Base-by-base conservation (phyloP, 163 green algal genomes). In the Scenedesmus sp. region DNA sequence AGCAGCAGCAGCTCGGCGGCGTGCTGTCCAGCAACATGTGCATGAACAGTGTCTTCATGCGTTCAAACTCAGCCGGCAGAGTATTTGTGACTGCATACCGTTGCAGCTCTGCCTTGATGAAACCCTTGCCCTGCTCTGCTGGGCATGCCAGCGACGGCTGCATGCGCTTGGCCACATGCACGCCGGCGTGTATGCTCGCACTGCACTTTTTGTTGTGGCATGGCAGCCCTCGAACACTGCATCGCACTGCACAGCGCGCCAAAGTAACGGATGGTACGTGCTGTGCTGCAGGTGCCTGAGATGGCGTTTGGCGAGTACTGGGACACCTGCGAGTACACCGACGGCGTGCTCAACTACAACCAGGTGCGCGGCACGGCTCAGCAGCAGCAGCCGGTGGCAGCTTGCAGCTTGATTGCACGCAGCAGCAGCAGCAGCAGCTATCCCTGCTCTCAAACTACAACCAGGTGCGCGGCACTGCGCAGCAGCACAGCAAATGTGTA, bases 321-420 rank as follows among this genome's bases (percentile, higher is more conserved):
- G 98, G 97, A 99, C 94, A 97, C 96, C 40, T 99, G 97, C 91
- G 95, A 97, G 73, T 99, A 99, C 96, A 97, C 94, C 5, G 97
- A 99, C 89, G 96, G 97, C 33, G 97, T 99, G 94, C 96, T 99
- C n/a, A 97, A 98, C 93, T 99, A 99, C 94, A 99, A 99, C 95
- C 97, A 99, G 94, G 94, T 86, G 46, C 61, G 81, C 43, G 24
- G 81, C 30, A 0, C 7, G 3, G 13, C 37, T 20, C 9, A 9
- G 79, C 22, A 22, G 40, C 37, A 40, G 26, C 9, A 73, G 51
- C 35, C 22, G 0, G 18, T 42, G 20, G 53, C 26, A 35, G 13
- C 49, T 12, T n/a, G 49, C 15, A 0, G 1, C 49, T 56, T 12
- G 13, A 2, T 2, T 56, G 49, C 49, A 56, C 13, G 13, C 49